Conservation (phyloP, 2,329 filamentous ascomycete species). For the Camillea tinctor region DNA sequence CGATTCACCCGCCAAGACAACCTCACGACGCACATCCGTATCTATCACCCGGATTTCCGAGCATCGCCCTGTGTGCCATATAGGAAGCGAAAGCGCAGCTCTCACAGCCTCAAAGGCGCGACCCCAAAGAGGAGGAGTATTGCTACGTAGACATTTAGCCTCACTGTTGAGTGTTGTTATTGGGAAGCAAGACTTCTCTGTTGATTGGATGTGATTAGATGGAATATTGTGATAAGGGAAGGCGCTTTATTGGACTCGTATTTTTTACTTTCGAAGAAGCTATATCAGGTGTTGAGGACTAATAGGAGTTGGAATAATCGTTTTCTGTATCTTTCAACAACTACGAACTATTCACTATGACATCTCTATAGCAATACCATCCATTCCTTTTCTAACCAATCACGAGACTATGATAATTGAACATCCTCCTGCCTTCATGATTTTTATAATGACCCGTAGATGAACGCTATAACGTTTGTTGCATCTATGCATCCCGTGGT, state of each 20-base stretch:
- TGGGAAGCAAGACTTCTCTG: not conserved
- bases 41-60: not conserved
- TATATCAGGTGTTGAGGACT: not conserved
- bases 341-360: not conserved
- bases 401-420: not conserved
- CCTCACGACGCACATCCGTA: conserved; percentile 4
- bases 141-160: not conserved
- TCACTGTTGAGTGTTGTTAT: not conserved
- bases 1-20: conserved; percentile 13
- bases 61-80: too few species aligned
- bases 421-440: too few species aligned
- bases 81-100: not conserved
- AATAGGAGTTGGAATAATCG: not conserved
- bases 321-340: not conserved
- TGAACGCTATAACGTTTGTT: too few species aligned
- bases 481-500: too few species aligned
- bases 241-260: not conserved
- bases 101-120: not conserved
- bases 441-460: too few species aligned
- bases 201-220: too few species aligned
- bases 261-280: not conserved
- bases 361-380: not conserved
- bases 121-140: not conserved
- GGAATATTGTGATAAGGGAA: not conserved
- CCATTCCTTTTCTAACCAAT: not conserved